Evolutionary conservation across 495 filamentous ascomycete genomes (phyloP), one percentile per base, ranked within the genome.

Genomic region (Tuber umbilicatum): DNA sequence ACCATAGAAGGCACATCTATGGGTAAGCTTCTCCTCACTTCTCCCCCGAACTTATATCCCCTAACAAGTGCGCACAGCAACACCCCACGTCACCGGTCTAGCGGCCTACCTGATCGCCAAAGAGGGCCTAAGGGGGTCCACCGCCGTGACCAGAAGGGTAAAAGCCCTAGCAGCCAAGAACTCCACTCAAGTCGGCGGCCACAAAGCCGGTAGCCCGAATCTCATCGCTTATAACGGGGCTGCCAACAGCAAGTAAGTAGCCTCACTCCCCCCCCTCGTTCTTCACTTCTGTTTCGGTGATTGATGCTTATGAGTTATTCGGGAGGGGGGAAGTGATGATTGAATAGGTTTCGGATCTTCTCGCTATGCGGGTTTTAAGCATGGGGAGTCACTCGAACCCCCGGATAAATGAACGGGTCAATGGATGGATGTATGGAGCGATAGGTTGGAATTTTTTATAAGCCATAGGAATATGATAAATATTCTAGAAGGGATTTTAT

Each of bases 31-130:
- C 39, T 17, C 19, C 37, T 21, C n/a, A n/a, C 17, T 10, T 5
- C 14, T 16, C 2, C 69, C 68, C 5, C 27, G 10, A 2, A 38
- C 35, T 70, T 70, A 64, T 14, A 64, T 2, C 35, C 50, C 23
- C 73, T 47, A 41, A 73, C 23, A 82, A 35, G 14, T 73, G 14
- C 76, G 41, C 1, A 84, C 80, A 81, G 83, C 89, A 38, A 84
- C 86, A 14, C 89, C 89, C 0, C 88, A 89, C 82, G 84, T 90
- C 70, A 84, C 87, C 27, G 89, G 89, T 23, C 83, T 90, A 3
- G 87, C 86, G 10, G 86, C 87, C 64, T 90, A 89, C 80, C 84
- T 90, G n/a, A 87, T 89, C 37, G 70, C 73, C 17, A 23, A 40
- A 75, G 84, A 85, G 76, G 78, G 76, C 14, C 70, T 78, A 42